phyloP scores from a whole-genome alignment of 169 alveolate genomes.

The Cystoisospora suis region DNA sequence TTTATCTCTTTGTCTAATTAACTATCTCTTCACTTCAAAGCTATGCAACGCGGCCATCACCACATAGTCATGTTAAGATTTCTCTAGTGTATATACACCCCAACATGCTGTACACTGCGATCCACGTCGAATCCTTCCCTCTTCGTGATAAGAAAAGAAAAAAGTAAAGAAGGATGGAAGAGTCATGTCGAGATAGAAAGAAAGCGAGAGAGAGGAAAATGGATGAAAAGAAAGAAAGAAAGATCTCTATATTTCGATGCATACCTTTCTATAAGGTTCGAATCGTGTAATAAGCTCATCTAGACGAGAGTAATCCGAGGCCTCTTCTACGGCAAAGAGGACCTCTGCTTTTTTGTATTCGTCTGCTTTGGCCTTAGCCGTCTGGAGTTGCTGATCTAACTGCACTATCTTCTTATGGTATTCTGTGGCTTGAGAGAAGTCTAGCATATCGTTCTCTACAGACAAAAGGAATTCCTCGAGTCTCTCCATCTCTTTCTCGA shows the following conservation, averaged over 20 bases:
- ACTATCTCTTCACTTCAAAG: no score
- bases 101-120: no score
- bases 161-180: no score
- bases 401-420: conserved; percentile 20
- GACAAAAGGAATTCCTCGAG: conserved; percentile 25
- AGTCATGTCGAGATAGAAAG: no score
- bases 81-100: no score
- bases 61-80: no score
- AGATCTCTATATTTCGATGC: background rate
- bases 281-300: conserved; percentile 41
- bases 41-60: no score
- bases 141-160: no score
- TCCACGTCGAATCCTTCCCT: no score
- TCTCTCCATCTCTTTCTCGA: conserved; percentile 30
- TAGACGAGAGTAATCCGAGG: conserved; percentile 52
- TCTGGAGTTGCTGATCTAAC: conserved; percentile 11
- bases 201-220: no score
- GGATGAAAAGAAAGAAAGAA: background rate
- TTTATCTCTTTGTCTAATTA: no score
- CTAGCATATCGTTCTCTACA: conserved; percentile 25
- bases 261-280: conserved; percentile 46
- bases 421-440: conserved; percentile 7
- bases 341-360: conserved; percentile 55
- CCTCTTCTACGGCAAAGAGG: conserved; percentile 61
- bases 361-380: conserved; percentile 42